Conservation (phyloP, 2,329 filamentous ascomycete species). For the Didymella lethalis region DNA sequence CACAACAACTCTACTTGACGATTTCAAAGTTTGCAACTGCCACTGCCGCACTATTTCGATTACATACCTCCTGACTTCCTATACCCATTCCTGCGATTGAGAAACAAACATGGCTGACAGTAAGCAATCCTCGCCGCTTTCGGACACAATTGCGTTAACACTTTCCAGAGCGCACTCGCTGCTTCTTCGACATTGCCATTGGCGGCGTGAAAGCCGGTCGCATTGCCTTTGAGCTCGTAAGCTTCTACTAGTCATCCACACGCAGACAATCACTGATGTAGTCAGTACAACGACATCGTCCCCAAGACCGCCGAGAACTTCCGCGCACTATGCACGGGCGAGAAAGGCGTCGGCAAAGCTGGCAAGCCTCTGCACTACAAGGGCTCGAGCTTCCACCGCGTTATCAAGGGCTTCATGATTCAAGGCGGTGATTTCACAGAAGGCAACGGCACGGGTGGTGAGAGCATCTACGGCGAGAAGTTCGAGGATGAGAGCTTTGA, state of each 20-base stretch:
- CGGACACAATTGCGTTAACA: slow-evolving; percentile 14
- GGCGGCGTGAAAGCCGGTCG: slow-evolving; percentile 77
- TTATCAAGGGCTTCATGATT: slow-evolving; percentile 99
- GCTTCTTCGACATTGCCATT: slow-evolving; percentile 93
- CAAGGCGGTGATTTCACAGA: slow-evolving; percentile 97
- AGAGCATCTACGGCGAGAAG: slow-evolving; percentile 97
- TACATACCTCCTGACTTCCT: background rate
- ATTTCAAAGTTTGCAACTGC: background rate
- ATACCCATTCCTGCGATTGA: slow-evolving; percentile 4
- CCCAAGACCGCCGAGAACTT: slow-evolving; percentile 98
- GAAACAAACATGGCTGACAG: slow-evolving; percentile 40
- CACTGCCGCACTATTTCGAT: background rate
- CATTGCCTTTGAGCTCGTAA: slow-evolving; percentile 83
- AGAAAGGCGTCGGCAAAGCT: slow-evolving; percentile 83
- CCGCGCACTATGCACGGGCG: slow-evolving; percentile 89
- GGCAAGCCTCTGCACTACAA: slow-evolving; percentile 94
- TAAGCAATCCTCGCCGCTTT: slow-evolving; percentile 17
- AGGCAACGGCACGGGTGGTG: slow-evolving; percentile 92
- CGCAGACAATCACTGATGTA: slow-evolving; percentile 8
- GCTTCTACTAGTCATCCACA: slow-evolving; percentile 35
- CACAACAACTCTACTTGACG: slow-evolving; percentile 11
- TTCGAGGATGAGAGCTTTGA: slow-evolving; percentile 98
- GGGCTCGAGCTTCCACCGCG: slow-evolving; percentile 88
- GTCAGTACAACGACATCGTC: slow-evolving; percentile 63
- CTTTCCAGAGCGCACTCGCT: slow-evolving; percentile 70